Percentiles rank a stretch among this genome's conserved stretches.
phyloP scores from a whole-genome alignment of 768 basidiomycete species.

The Boletellus sp. region DNA sequence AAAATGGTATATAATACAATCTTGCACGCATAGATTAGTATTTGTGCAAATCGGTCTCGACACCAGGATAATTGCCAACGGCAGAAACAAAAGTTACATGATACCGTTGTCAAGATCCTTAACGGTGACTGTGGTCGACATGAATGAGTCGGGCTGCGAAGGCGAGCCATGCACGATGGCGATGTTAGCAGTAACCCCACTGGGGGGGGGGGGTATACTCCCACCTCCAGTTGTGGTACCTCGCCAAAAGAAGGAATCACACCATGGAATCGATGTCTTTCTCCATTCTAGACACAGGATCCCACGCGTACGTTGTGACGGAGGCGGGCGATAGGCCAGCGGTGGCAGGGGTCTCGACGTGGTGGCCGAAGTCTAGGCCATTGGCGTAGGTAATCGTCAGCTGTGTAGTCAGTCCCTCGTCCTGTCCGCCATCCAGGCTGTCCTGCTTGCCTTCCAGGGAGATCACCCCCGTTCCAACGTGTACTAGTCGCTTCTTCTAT shows the following conservation, averaged over 20 bases:
- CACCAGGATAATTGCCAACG: slow-evolving; percentile 75
- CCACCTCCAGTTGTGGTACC: slow-evolving; percentile 97
- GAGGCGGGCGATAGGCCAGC: too few relatives aligned
- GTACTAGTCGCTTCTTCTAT: slow-evolving; percentile 73
- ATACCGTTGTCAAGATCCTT: slow-evolving; percentile 66
- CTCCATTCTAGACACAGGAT: too few relatives aligned
- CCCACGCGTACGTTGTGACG: slow-evolving; percentile 94
- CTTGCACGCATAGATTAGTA: slow-evolving; percentile 38
- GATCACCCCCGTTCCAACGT: too few relatives aligned
- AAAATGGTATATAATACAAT: slow-evolving; percentile 94
- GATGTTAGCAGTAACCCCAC: slow-evolving; percentile 57
- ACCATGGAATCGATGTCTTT: too few relatives aligned
- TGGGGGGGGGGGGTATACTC: slow-evolving; percentile 76
- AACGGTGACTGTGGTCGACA: slow-evolving; percentile 59
- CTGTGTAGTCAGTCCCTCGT: too few relatives aligned
- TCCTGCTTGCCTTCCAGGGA: too few relatives aligned
- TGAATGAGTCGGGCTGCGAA: slow-evolving; percentile 49
- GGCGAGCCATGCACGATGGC: slow-evolving; percentile 72
- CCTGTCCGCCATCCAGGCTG: too few relatives aligned
- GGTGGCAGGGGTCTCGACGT: too few relatives aligned
- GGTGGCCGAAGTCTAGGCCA: too few relatives aligned
- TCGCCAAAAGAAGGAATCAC: slow-evolving; percentile 86
- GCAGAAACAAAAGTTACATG: slow-evolving; percentile 82
- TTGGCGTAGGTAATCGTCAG: too few relatives aligned
- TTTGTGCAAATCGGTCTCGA: slow-evolving; percentile 57